A percentile compares a stretch with the other conserved stretches of the same genome.
phyloP scores from a whole-genome alignment of 2,329 filamentous ascomycete species.

The Penicillium sp. region DNA sequence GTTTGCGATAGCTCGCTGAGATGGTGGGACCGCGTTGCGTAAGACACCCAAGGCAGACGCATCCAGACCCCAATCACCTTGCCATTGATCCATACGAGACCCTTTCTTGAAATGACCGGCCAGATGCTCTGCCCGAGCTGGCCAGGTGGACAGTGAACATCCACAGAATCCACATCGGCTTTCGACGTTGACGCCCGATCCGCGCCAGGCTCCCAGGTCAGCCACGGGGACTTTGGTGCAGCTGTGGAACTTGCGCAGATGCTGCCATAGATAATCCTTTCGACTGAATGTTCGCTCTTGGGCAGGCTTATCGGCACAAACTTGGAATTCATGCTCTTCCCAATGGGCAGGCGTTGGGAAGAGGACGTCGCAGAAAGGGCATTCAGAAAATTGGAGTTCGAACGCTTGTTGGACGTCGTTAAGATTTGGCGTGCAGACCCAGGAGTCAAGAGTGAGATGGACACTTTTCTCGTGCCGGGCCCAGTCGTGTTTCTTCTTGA shows the following conservation, averaged over 20 bases:
- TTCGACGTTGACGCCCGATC: slow-evolving; percentile 49
- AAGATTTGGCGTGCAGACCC: slow-evolving; percentile 30
- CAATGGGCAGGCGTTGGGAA: slow-evolving; percentile 47
- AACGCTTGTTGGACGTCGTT: slow-evolving; percentile 12
- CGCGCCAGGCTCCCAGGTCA: slow-evolving; percentile 56
- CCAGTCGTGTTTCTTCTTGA: slow-evolving; percentile 52
- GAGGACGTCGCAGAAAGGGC: slow-evolving; percentile 49
- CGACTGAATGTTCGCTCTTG: slow-evolving; percentile 54
- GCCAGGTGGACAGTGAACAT: slow-evolving; percentile 48
- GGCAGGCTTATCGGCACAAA: slow-evolving; percentile 51
- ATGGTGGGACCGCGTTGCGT: slow-evolving; percentile 35
- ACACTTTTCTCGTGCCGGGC: slow-evolving; percentile 50
- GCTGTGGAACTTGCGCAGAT: slow-evolving; percentile 53
- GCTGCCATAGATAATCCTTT: slow-evolving; percentile 57
- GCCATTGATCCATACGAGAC: slow-evolving; percentile 53
- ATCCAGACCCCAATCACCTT: slow-evolving; percentile 52
- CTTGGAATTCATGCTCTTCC: slow-evolving; percentile 52
- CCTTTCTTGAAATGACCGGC: slow-evolving; percentile 55
- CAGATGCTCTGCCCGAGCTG: slow-evolving; percentile 52
- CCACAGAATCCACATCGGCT: slow-evolving; percentile 55
- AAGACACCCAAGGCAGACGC: slow-evolving; percentile 28
- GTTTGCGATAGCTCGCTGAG: slow-evolving; percentile 8
- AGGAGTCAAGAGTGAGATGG: slow-evolving; percentile 47
- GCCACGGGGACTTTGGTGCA: slow-evolving; percentile 49
- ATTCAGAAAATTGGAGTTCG: slow-evolving; percentile 22